These are phyloP conservation scores for Coniochaeta sp. DNA, from an alignment of 2,329 filamentous ascomycete genomes.

Conservation along the genomic window DNA sequence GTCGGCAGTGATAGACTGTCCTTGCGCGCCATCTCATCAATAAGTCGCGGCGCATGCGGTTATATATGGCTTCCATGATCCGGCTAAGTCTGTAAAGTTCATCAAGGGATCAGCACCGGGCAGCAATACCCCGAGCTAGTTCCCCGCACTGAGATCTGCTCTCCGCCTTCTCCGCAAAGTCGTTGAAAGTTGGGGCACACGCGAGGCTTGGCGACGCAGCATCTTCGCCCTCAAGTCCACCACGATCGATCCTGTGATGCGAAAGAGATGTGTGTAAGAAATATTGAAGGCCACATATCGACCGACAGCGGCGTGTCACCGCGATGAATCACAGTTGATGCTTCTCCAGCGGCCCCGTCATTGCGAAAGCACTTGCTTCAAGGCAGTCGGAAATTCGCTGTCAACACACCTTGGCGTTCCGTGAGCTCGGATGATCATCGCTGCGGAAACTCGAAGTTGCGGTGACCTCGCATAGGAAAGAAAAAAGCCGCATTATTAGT, in stretches of 20 bases:
- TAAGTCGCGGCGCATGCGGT: neutral
- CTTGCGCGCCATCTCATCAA: neutral
- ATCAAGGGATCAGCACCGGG: neutral
- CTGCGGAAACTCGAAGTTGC: too few species aligned
- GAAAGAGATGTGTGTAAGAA: too few species aligned
- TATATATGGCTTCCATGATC: neutral
- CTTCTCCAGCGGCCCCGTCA: too few species aligned
- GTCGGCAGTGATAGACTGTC: neutral
- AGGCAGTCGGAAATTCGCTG: too few species aligned
- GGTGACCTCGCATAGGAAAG: too few species aligned
- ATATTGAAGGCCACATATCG: too few species aligned
- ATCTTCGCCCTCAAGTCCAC: neutral
- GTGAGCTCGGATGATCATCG: too few species aligned
- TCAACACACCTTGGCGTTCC: too few species aligned
- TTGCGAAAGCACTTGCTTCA: too few species aligned
- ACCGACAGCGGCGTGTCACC: too few species aligned
- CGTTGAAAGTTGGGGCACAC: neutral
- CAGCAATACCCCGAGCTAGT: neutral
- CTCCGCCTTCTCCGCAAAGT: neutral
- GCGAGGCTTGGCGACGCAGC: neutral
- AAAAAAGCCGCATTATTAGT: too few species aligned
- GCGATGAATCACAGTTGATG: too few species aligned
- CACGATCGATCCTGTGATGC: neutral
- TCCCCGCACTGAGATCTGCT: neutral
- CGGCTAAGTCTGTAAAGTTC: neutral